A percentile compares a stretch with the other conserved stretches of the same genome.
Evolutionary conservation across 352 stramenopile species (phyloP).

Genomic region (Phytophthora foliorum): DNA sequence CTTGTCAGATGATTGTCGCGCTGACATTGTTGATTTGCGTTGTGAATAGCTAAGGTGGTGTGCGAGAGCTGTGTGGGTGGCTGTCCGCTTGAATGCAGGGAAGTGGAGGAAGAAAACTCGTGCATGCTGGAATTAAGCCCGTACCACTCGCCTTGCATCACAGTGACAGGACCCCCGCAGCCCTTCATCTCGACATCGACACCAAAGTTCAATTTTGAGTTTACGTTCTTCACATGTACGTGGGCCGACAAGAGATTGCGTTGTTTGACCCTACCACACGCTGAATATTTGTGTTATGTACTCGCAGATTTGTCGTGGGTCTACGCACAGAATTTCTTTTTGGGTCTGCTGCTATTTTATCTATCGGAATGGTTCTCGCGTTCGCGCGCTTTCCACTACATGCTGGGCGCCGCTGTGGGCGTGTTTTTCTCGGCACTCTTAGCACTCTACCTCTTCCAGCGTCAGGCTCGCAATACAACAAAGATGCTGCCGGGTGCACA

Average conservation of each 20-base stretch:
- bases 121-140: conserved; percentile 79
- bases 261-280: neutral
- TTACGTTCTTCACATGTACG: conserved; percentile 81
- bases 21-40: conserved; percentile 9
- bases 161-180: conserved; percentile 59
- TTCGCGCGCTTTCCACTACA: conserved; percentile 85
- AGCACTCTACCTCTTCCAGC: conserved; percentile 83
- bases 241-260: neutral
- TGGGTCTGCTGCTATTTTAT: conserved; percentile 80
- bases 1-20: neutral
- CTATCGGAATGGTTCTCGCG: conserved; percentile 68
- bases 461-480: conserved; percentile 73
- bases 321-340: conserved; percentile 81
- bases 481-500: conserved; percentile 79
- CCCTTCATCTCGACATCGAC: conserved; percentile 62
- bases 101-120: conserved; percentile 30
- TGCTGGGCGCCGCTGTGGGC: conserved; percentile 69
- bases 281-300: conserved; percentile 12
- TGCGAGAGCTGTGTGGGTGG: conserved; percentile 82
- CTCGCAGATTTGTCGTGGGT: conserved; percentile 66
- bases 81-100: conserved; percentile 64
- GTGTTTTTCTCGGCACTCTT: conserved; percentile 84
- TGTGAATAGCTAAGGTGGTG: conserved; percentile 56
- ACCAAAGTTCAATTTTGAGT: conserved; percentile 57
- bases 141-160: conserved; percentile 84